Percentiles rank a stretch among this genome's conserved stretches.
Evolutionary conservation across 2,329 filamentous ascomycete genomes (phyloP).

Genomic region (Hypoxylon sp.): DNA sequence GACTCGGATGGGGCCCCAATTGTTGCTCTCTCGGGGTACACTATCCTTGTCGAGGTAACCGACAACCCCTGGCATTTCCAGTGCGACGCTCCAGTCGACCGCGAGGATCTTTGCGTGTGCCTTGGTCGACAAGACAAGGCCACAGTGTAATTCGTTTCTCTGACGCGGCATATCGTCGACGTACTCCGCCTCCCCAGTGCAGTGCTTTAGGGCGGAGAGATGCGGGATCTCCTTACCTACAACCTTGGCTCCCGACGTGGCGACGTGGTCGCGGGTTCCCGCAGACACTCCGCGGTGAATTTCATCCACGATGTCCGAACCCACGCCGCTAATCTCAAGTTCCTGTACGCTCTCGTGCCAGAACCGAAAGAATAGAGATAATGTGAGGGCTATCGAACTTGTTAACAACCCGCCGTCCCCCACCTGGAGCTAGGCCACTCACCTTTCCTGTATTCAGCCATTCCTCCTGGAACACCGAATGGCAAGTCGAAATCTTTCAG

Average conservation of each 20-base stretch:
- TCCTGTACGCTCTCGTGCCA: conserved; percentile 82
- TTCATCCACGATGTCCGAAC: conserved; percentile 72
- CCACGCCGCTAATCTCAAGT: conserved; percentile 54
- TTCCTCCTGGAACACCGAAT: conserved; percentile 91
- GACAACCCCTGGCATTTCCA: conserved; percentile 83
- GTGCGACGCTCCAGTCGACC: conserved; percentile 75
- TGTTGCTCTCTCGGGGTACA: conserved; percentile 81
- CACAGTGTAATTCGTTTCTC: conserved; percentile 86
- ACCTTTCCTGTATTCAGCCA: conserved; percentile 84
- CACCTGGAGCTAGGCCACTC: background rate
- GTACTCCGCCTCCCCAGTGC: conserved; percentile 89
- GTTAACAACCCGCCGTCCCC: conserved; percentile 5
- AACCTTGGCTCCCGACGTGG: conserved; percentile 75
- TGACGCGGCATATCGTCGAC: conserved; percentile 89
- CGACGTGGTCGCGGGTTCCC: conserved; percentile 77
- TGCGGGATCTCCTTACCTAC: conserved; percentile 84
- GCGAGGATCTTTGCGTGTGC: conserved; percentile 84
- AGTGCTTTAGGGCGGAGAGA: conserved; percentile 88
- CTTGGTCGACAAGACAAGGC: conserved; percentile 84
- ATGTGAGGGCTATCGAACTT: conserved; percentile 60
- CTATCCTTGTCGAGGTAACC: conserved; percentile 83
- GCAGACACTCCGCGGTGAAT: conserved; percentile 82
- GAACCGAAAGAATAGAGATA: conserved; percentile 95
- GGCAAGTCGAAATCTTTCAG: conserved; percentile 85
- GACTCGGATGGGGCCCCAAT: conserved; percentile 80